phyloP scores from a whole-genome alignment of 2,329 filamentous ascomycete species.

The Fusarium lateritium region DNA sequence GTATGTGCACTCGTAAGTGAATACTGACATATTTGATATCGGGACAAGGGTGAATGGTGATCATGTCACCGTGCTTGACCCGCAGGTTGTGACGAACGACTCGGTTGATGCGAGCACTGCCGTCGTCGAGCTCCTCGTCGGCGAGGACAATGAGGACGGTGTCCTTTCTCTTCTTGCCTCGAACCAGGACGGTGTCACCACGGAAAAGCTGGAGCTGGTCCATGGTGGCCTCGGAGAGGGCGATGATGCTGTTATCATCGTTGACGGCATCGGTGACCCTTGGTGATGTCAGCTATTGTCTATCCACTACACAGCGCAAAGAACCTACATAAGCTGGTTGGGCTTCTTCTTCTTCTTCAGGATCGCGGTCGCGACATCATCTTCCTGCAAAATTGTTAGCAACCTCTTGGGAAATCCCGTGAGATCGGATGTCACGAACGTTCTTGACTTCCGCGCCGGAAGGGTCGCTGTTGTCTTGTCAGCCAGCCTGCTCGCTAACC shows the following conservation, averaged over 20 bases:
- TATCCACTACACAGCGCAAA: constrained; percentile 11
- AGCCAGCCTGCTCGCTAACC: constrained; percentile 50
- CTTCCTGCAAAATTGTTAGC: constrained; percentile 71
- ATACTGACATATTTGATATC: constrained; percentile 98
- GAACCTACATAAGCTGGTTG: constrained; percentile 92
- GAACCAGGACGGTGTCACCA: constrained; percentile 96
- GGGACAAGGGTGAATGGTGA: constrained; percentile 96
- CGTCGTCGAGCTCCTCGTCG: constrained; percentile 98
- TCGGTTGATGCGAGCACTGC: constrained; percentile 96
- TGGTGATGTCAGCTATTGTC: constrained; percentile 46
- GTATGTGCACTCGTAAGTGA: not conserved
- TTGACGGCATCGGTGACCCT: constrained; percentile 98
- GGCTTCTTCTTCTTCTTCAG: constrained; percentile 99
- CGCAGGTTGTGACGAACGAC: constrained; percentile 98
- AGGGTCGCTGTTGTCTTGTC: constrained; percentile 76
- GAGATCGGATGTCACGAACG: constrained; percentile 66
- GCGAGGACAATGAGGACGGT: constrained; percentile 97
- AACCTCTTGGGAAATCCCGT: constrained; percentile 38
- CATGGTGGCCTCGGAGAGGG: constrained; percentile 98
- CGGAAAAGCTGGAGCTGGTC: constrained; percentile 98
- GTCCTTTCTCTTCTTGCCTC: constrained; percentile 99
- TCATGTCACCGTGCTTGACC: constrained; percentile 98
- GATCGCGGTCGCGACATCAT: constrained; percentile 95
- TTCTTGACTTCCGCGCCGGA: constrained; percentile 90
- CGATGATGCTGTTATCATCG: constrained; percentile 99